Evolutionary conservation across 148 eudicot genomes (phyloP), one percentile per base, ranked within the genome.

Genomic region (Amaranthus palmeri): DNA sequence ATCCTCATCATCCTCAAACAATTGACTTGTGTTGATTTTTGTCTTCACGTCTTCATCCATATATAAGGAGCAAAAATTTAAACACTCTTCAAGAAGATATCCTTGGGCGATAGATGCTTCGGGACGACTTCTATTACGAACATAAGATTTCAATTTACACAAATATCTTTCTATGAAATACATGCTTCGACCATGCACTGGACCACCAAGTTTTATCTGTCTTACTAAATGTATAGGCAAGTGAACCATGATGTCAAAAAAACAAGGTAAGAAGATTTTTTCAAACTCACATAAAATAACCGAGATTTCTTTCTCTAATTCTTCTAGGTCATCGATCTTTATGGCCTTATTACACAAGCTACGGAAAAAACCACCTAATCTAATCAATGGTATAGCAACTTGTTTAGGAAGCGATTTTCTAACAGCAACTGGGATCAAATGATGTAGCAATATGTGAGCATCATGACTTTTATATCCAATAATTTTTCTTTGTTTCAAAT

Each of bases 221-320:
- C 47, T 41, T 3, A 73, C 76, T 14, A 72, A 41, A 18, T 72
- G 67, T 3, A 60, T 41, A 36, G 67, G 67, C 2, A 72, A 61
- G 25, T 72, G 75, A 3, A 54, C 69, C 61, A 73, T 73, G 3
- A 73, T 73, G 43, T 73, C 62, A 54, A 73, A 73, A 9, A 63
- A 64, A 5, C 40, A 10, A 8, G 25, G 62, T 0, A 63, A 10
- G 44, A 64, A 73, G 17, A 53, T 36, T 40, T 40, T 65, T 8
- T 74, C 71, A 11, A 74, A 36, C 11, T 74, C 65, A 48, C 58
- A 67, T 10, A 67, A 13, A 47, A 4, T 55, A 57, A n/a, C 9
- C 2, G 14, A 5, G 1, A 67, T 54, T 15, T 77, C 45, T 4
- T 3, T 7, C 40, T 70, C 6, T 6, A 77, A 56, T 8, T 47